Evolutionary conservation across 495 filamentous ascomycete species (phyloP), one percentile per base, ranked within the genome.

Genomic region (Penicillium verhagenii): DNA sequence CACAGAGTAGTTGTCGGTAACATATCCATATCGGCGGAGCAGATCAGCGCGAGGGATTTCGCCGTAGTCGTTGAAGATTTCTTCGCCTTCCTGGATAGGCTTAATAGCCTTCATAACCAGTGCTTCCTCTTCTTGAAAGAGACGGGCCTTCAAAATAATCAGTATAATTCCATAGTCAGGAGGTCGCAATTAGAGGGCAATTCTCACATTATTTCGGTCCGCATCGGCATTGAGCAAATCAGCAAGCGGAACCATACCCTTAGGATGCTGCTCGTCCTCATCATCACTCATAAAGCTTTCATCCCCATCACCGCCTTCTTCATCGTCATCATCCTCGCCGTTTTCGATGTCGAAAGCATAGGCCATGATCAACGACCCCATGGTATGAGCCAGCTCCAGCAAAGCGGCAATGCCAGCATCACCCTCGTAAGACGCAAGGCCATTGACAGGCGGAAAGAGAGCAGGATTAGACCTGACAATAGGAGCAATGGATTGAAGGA

Each of bases 181-280:
- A n/a, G n/a, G n/a, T n/a, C n/a, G n/a, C n/a, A n/a, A n/a, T n/a
- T n/a, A n/a, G n/a, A n/a, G n/a, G 26, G 3, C 38, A 37, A 47
- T 42, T 61, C 81, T 59, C 47, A 85, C 85, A 61, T 89, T 89
- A 53, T 96, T 95, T 48, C 85, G 84, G 58, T 89, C 85, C 2
- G 88, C 90, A 66, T 97, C 89, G 1, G 93, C 92, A 64, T 97
- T 97, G 11, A 96, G 80, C 57, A 96, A 84, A 67, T 97, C 93
- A 2, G 93, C 93, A 68, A 97, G 76, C 14, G 92, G 92, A 9
- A 97, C 87, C 90, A 97, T 93, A 40, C 88, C 90, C 67, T 96
- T 89, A 50, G 80, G 72, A 28, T 79, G 40, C 48, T 82, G 78
- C 21, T 84, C 81, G 9, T 85, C 85, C 23, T 87, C 87, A 16